These are phyloP conservation scores for Schizochytrium sp. DNA, from an alignment of 108 stramenopile genomes.

Conservation along the genomic window DNA sequence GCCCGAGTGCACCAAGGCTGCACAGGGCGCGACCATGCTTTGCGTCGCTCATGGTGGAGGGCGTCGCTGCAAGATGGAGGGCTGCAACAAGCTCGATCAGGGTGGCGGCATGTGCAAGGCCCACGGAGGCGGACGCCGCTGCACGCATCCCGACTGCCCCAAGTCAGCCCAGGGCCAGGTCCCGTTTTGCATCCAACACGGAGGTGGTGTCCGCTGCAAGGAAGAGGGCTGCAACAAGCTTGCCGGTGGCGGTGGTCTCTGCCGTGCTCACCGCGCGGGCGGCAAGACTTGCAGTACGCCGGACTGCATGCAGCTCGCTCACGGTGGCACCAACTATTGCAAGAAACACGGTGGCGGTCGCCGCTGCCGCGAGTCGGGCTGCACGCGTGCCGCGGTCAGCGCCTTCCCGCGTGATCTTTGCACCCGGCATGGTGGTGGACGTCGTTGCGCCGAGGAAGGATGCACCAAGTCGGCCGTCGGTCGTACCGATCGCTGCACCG, in stretches of 20 bases:
- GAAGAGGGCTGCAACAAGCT: constrained; percentile 83
- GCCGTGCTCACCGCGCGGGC: constrained; percentile 83
- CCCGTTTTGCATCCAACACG: neutral
- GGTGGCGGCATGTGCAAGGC: constrained; percentile 79
- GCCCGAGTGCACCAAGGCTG: constrained; percentile 52
- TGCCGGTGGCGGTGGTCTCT: constrained; percentile 83
- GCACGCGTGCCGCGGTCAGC: neutral
- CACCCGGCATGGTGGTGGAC: constrained; percentile 91
- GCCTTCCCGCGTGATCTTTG: constrained; percentile 38
- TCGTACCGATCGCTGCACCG: constrained; percentile 79
- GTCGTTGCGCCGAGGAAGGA: constrained; percentile 70
- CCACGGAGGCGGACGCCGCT: constrained; percentile 90
- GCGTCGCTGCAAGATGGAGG: constrained; percentile 63
- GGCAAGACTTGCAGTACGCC: constrained; percentile 26
- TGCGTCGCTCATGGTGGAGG: constrained; percentile 97
- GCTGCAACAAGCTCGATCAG: constrained; percentile 75
- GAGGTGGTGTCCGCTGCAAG: neutral
- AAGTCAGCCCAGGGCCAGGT: neutral
- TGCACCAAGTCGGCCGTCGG: constrained; percentile 94
- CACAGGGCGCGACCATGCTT: constrained; percentile 65
- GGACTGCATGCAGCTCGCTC: constrained; percentile 68
- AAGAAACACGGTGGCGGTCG: constrained; percentile 94
- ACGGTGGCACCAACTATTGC: constrained; percentile 69
- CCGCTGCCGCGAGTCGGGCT: constrained; percentile 48
- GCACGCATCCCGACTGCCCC: constrained; percentile 27